phyloP scores from a whole-genome alignment of 2,329 filamentous ascomycete species.

The Stagonosporopsis vannaccii region DNA sequence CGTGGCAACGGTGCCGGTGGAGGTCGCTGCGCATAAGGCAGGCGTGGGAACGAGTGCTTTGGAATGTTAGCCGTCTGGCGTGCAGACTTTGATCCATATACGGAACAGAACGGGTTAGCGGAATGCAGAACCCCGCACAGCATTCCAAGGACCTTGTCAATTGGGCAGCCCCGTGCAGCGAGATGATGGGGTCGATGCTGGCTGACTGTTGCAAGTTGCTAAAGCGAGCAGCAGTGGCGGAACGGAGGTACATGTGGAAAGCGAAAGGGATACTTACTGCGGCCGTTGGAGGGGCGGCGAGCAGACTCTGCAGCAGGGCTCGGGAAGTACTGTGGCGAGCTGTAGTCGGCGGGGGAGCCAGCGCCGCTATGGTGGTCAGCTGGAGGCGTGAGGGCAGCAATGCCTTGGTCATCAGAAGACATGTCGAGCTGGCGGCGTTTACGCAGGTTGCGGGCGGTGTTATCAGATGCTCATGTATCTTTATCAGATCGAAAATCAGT shows the following conservation, averaged over 20 bases:
- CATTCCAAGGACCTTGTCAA: conserved; percentile 2
- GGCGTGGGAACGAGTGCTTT: conserved; percentile 16
- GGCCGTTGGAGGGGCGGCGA: conserved; percentile 23
- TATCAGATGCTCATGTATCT: conserved; percentile 27
- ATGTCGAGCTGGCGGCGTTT: conserved; percentile 24
- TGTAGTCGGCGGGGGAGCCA: conserved; percentile 22
- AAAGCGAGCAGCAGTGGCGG: conserved; percentile 18
- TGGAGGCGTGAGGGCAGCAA: conserved; percentile 23
- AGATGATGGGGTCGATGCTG: not conserved
- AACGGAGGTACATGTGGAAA: conserved; percentile 14
- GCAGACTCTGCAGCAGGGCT: conserved; percentile 24
- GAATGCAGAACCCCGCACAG: conserved; percentile 13
- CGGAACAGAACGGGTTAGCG: conserved; percentile 11
- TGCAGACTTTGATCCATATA: conserved; percentile 16
- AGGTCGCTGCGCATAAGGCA: conserved; percentile 18
- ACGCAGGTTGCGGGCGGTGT: conserved; percentile 18
- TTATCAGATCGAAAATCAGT: conserved; percentile 40
- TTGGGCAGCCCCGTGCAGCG: not conserved
- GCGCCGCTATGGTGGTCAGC: conserved; percentile 22
- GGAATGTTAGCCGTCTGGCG: conserved; percentile 8
- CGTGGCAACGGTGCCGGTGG: conserved; percentile 23
- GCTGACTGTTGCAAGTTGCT: not conserved
- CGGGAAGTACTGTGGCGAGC: conserved; percentile 21
- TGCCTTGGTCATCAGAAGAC: conserved; percentile 24
- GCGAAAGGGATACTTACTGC: conserved; percentile 24